Base-by-base conservation (phyloP, 345 rosid genomes). In the Populus nigra region DNA sequence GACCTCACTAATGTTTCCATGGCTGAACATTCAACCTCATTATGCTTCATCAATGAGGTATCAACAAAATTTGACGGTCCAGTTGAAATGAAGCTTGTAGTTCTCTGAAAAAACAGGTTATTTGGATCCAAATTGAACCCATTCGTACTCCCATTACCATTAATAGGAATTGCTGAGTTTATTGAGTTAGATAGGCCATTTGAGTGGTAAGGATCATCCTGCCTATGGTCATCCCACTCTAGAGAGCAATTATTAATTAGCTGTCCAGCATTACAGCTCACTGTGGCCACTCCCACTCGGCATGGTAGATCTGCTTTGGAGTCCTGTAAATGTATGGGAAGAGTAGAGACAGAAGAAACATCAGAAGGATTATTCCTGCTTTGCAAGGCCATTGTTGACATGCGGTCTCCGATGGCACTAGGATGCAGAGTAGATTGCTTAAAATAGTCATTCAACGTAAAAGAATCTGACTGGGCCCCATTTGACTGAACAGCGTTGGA, bases 401-500 rank as follows among this genome's bases (percentile, higher is more conserved):
- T 74, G 68, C 77, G 16, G 3, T 85, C 87, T 68, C 85, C 73
- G 75, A 81, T 49, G 61, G 81, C 70, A 65, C 78, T 75, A 23
- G 88, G 77, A 80, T 74, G 84, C 55, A 75, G 83, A 70, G 76
- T 45, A 59, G 81, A 18, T 78, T 75, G 84, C 65, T 78, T 81
- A 65, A 81, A 77, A 49, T 68, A 66, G 18, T 73, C 83, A 72
- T 39, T 68, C 45, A 77, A 36, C n/a, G 71, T 27, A 47, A 81
- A 79, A 65, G 83, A 84, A 82, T 73, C 79, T 41, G 89, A 75
- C 23, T 81, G 84, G 69, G 78, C 74, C 41, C 65, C 74, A 1
- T 89, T 83, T 6, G 88, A 86, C 75, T 83, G 89, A 69, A 82
- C 86, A 74, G 86, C 76, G 50, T 79, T 85, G 65, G 91, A 79